These are phyloP conservation scores for Lentinus polychrous DNA, from an alignment of 1,284 basidiomycete genomes.

Conservation along the genomic window DNA sequence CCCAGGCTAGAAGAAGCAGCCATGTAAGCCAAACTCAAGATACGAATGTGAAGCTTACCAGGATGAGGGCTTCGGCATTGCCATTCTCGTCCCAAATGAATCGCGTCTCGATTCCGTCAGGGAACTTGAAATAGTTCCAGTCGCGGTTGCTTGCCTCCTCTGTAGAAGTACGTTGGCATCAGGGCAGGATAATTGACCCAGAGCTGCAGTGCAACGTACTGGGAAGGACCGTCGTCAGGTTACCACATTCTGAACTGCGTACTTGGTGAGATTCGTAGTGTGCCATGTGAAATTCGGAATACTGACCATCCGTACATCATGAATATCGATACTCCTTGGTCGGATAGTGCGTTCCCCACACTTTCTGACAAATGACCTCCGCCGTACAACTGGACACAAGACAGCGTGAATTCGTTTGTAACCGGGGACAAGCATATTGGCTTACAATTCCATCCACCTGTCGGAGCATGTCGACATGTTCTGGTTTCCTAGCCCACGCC, in stretches of 20 bases:
- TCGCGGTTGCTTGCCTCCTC: constrained; percentile 10
- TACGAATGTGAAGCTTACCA: constrained; percentile 9
- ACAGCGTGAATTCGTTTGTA: background rate
- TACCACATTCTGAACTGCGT: constrained; percentile 10
- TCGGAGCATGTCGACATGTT: constrained; percentile 3
- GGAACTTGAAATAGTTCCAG: constrained; percentile 22
- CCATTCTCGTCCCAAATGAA: constrained; percentile 17
- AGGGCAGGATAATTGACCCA: background rate
- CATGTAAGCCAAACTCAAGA: background rate
- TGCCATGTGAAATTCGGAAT: background rate
- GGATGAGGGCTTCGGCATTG: constrained; percentile 17
- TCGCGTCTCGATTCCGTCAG: constrained; percentile 9
- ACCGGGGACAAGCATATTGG: background rate
- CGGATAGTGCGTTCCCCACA: constrained; percentile 11
- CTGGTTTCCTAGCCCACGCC: constrained; percentile 6
- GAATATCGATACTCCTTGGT: constrained; percentile 10
- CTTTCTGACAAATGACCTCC: constrained; percentile 15
- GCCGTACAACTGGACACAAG: constrained; percentile 14
- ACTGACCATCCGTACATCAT: constrained; percentile 15
- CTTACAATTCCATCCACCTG: constrained; percentile 15
- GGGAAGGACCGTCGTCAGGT: constrained; percentile 1
- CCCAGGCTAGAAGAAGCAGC: background rate
- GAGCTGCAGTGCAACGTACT: background rate
- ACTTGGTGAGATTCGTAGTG: background rate
- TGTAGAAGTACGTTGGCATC: background rate